phyloP scores from a whole-genome alignment of 2,329 filamentous ascomycete species.

The Cercospora nicotianae region DNA sequence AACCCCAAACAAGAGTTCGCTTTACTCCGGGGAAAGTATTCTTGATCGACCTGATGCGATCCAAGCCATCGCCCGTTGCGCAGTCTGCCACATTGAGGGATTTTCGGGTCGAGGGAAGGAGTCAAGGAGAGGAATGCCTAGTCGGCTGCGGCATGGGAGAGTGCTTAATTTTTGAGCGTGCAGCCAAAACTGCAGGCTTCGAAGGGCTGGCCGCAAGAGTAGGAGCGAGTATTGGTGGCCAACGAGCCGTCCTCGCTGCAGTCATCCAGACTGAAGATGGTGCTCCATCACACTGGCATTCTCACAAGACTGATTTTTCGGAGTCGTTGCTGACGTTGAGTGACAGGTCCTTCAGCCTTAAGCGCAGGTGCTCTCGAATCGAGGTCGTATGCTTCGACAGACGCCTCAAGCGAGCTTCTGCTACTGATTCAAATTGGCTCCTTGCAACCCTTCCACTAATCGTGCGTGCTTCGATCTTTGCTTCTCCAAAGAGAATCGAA shows the following conservation, averaged over 20 bases:
- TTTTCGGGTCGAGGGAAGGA: background rate
- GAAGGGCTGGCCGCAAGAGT: constrained; percentile 4
- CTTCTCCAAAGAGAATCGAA: too few species aligned
- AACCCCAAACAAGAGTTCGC: background rate
- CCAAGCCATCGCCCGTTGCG: constrained; percentile 8
- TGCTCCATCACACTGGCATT: background rate
- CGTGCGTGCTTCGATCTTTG: background rate
- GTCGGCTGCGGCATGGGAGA: background rate
- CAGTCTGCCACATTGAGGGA: background rate
- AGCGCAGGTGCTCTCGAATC: background rate
- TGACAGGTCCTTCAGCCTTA: background rate
- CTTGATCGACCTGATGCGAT: background rate
- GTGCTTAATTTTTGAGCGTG: background rate
- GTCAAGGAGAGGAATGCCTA: background rate
- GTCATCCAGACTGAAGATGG: background rate
- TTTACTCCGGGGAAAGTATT: background rate
- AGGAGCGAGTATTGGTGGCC: background rate
- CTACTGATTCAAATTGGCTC: background rate
- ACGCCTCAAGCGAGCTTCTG: background rate
- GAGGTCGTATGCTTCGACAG: background rate
- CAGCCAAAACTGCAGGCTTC: background rate
- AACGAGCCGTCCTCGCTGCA: background rate
- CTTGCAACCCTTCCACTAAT: background rate
- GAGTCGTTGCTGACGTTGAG: background rate
- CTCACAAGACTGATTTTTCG: background rate